Base-by-base conservation (phyloP, 805 yeast species). In the Yamadazyma ubonensis region DNA sequence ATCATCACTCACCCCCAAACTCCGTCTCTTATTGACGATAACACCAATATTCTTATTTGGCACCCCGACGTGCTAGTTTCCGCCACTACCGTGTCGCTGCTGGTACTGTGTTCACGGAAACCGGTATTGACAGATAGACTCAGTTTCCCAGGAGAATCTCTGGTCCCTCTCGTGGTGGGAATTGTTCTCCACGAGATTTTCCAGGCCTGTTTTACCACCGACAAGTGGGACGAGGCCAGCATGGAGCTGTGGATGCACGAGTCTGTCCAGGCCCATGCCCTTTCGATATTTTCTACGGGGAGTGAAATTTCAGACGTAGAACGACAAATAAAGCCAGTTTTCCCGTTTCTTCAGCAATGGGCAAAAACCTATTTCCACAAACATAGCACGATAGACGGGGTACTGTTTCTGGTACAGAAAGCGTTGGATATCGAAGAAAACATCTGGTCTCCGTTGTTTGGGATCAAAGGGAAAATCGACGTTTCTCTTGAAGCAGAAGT, bases 371-470 rank as follows among this genome's bases (percentile, higher is more conserved):
- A 71, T 53, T 69, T 70, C 32, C 21, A 36, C 17, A 49, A 46
- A 17, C 22, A 33, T 20, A 49, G 45, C 5, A 34, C 43, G 14
- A 22, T 47, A 3, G 45, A 32, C 15, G 57, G 61, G 10, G 58
- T 75, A 1, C 62, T 63, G 8, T 67, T 81, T 29, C 68, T 82
- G 0, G 79, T 85, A 0, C 67, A 77, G 11, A 79, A 82, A 42
- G 75, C 89, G 6, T 65, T 87, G 23, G 96, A 86, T 53, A 78
- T 87, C 7, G 99, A 93, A 59, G 97, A 93, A 53, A 85, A 81
- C 51, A 82, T 93, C 10, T 81, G 95, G 88, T 87, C 97, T 0
- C 96, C 97, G 0, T 74, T 78, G 55, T 89, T 76, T 64, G 99
- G 99, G 0, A 61, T 93, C 6, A 78, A 87, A 49, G 99, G 99